A percentile compares a stretch with the other conserved stretches of the same genome.
These are phyloP conservation scores for Coemansia aciculifera DNA, from an alignment of 192 early-diverging fungal species.

Conservation along the genomic window DNA sequence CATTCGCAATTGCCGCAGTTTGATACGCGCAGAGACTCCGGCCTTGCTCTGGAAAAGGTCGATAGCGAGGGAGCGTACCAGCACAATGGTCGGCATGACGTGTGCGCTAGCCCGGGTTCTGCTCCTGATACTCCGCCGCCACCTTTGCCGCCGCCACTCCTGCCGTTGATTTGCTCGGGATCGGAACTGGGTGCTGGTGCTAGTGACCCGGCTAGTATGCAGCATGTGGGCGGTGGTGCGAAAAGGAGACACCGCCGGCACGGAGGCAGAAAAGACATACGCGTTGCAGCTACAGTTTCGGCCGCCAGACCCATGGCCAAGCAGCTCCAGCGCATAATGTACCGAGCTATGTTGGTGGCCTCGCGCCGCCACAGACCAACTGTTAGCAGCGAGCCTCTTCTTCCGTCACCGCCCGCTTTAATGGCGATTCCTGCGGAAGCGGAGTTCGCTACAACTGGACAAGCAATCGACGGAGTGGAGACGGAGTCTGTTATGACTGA, in stretches of 20 bases:
- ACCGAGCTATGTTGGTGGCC: neutral
- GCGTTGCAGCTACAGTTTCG: neutral
- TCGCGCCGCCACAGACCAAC: neutral
- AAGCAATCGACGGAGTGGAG: neutral
- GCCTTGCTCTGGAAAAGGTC: neutral
- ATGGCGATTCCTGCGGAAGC: neutral
- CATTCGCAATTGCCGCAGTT: constrained; percentile 2
- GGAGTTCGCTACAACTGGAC: neutral
- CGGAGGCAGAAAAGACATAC: neutral
- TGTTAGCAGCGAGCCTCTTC: neutral
- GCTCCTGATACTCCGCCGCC: neutral
- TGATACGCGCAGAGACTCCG: neutral
- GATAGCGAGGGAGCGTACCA: neutral
- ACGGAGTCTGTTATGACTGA: neutral
- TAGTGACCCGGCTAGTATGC: neutral
- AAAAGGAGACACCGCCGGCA: neutral
- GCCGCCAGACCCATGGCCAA: neutral
- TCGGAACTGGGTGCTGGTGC: neutral
- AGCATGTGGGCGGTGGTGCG: neutral
- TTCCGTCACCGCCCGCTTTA: neutral
- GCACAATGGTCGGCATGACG: neutral
- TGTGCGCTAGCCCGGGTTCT: neutral
- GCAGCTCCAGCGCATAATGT: neutral
- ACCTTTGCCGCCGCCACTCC: neutral
- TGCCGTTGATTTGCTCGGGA: neutral